Conservation (phyloP, 345 rosid genomes). For the Sisymbrium irio region DNA sequence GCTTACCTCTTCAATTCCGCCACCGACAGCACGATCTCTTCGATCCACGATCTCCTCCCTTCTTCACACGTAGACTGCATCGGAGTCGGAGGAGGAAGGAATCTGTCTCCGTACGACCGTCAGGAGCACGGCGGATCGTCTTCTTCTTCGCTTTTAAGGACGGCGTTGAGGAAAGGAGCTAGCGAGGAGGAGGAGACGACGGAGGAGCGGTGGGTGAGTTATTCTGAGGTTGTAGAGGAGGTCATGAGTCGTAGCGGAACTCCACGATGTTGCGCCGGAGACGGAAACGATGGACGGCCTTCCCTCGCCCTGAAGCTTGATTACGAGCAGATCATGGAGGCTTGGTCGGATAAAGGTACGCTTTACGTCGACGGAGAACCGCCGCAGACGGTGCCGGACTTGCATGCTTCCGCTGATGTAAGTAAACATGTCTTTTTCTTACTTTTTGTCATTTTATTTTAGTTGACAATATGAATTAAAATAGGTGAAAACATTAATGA, state of each 20-base stretch:
- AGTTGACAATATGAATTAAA: neutral
- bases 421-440: conserved; percentile 33
- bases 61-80: conserved; percentile 34
- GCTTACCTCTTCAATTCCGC: conserved; percentile 50
- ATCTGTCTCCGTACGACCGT: conserved; percentile 32
- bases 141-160: conserved; percentile 42
- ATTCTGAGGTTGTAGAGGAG: conserved; percentile 76
- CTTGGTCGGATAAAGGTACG: conserved; percentile 83
- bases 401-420: conserved; percentile 38
- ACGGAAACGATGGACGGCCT: conserved; percentile 23
- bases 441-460: neutral
- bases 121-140: conserved; percentile 26
- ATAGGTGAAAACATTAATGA: neutral
- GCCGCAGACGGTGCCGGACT: conserved; percentile 76
- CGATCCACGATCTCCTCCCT: conserved; percentile 61
- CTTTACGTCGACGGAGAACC: conserved; percentile 55
- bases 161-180: conserved; percentile 72
- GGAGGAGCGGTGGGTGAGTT: conserved; percentile 88
- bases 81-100: conserved; percentile 24
- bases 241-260: conserved; percentile 45
- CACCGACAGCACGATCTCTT: conserved; percentile 44
- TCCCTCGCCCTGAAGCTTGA: conserved; percentile 74
- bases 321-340: conserved; percentile 71
- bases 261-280: conserved; percentile 24
- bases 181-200: conserved; percentile 63